phyloP scores from a whole-genome alignment of 208 protist species.

The Trypanosoma congolense region DNA sequence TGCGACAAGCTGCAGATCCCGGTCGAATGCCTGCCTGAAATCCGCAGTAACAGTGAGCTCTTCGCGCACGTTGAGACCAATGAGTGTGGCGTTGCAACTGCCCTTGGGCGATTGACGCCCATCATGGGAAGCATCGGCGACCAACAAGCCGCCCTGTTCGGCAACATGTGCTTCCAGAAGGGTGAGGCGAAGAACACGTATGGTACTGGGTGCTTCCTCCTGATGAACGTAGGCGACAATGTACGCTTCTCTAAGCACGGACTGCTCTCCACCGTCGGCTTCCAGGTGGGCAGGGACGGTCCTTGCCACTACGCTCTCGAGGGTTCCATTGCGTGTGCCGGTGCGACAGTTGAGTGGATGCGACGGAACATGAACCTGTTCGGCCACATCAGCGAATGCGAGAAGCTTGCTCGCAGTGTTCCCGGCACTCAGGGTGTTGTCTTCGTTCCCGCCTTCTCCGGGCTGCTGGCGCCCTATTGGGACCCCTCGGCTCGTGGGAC shows the following conservation, averaged over 20 bases:
- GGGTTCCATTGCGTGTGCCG: conserved; percentile 92
- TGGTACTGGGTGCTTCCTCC: conserved; percentile 98
- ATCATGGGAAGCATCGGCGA: conserved; percentile 94
- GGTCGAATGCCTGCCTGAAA: conserved; percentile 81
- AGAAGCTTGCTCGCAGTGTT: conserved; percentile 46
- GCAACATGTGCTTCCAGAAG: conserved; percentile 89
- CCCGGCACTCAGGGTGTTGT: conserved; percentile 78
- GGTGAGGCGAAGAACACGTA: conserved; percentile 97
- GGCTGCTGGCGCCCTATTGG: conserved; percentile 97
- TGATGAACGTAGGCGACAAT: conserved; percentile 94
- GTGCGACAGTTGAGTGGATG: conserved; percentile 92
- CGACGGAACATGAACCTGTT: conserved; percentile 91
- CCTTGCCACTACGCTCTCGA: conserved; percentile 76
- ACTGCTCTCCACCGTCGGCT: conserved; percentile 95
- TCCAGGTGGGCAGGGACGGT: conserved; percentile 76
- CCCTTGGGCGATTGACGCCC: conserved; percentile 33
- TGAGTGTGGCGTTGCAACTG: conserved; percentile 28
- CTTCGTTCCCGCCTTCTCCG: conserved; percentile 98
- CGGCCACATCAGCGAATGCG: conserved; percentile 49
- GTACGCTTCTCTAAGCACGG: conserved; percentile 84
- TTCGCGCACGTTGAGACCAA: conserved; percentile 37
- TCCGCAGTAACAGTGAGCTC: conserved; percentile 84
- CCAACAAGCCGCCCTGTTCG: conserved; percentile 96
- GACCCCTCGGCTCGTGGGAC: conserved; percentile 89
- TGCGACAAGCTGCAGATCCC: conserved; percentile 82